Percentiles rank a stretch among this genome's conserved stretches.
These are phyloP conservation scores for Ceratocystis destructans DNA, from an alignment of 2,329 filamentous ascomycete genomes.

Conservation along the genomic window DNA sequence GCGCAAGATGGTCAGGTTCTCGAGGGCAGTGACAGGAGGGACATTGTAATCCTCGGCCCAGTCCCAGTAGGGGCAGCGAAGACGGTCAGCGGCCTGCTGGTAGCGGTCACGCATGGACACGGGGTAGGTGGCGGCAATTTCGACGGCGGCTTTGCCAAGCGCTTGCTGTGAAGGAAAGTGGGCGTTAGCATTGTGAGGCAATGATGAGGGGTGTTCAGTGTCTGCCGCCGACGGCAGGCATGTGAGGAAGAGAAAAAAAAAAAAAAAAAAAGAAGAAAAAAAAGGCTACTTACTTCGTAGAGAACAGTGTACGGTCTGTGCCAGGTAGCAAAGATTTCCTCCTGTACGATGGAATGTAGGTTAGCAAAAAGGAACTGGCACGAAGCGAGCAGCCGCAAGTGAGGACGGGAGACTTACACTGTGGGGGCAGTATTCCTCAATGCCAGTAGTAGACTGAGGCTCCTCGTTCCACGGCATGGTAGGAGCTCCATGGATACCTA, in stretches of 20 bases:
- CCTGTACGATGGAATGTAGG: conserved; percentile 24
- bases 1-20: conserved; percentile 30
- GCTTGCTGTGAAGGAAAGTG: conserved; percentile 32
- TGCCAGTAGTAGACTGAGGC: conserved; percentile 23
- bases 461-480: conserved; percentile 31
- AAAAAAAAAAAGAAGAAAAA: too few relatives aligned
- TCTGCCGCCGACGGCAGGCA: background rate
- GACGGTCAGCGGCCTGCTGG: conserved; percentile 31
- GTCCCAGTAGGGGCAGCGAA: conserved; percentile 42
- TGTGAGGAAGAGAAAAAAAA: background rate
- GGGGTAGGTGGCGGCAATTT: conserved; percentile 34
- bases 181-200: background rate
- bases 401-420: conserved; percentile 27
- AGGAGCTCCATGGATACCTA: conserved; percentile 32
- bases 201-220: background rate
- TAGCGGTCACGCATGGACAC: conserved; percentile 28
- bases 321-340: conserved; percentile 40
- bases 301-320: conserved; percentile 42
- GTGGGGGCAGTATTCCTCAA: conserved; percentile 34
- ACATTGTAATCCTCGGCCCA: conserved; percentile 35
- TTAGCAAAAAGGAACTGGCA: background rate
- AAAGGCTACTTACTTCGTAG: conserved; percentile 33
- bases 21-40: conserved; percentile 29
- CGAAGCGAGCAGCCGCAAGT: background rate
- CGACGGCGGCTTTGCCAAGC: conserved; percentile 34